Conservation (phyloP, 768 basidiomycete genomes). For the Cubamyces lactineus region DNA sequence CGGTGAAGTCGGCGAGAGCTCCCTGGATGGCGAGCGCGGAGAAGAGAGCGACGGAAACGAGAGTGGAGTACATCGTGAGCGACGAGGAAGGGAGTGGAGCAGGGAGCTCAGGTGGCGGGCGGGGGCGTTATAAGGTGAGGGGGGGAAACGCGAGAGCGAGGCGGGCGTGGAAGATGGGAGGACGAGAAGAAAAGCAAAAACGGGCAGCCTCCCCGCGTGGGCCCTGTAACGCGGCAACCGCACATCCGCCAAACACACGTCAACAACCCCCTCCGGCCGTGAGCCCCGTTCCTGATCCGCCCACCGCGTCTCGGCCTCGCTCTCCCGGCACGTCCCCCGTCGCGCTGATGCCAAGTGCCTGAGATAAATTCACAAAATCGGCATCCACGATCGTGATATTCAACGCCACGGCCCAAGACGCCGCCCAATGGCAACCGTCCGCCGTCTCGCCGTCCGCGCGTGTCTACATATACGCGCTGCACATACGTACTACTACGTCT, state of each 20-base stretch:
- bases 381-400: not conserved
- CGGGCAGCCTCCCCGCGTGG: conserved; percentile 20
- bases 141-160: conserved; percentile 27
- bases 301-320: not conserved
- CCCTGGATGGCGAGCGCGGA: conserved; percentile 53
- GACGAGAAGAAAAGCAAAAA: conserved; percentile 24
- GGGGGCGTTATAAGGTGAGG: conserved; percentile 27
- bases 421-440: not conserved
- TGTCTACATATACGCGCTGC: not conserved
- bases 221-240: conserved; percentile 22
- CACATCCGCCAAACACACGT: conserved; percentile 20
- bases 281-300: conserved; percentile 4
- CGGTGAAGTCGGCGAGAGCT: conserved; percentile 56
- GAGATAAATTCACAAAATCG: not conserved
- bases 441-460: not conserved
- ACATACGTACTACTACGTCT: not conserved
- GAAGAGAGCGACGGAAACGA: conserved; percentile 77
- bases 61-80: conserved; percentile 72
- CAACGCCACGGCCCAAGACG: not conserved
- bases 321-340: not conserved
- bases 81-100: conserved; percentile 31
- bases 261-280: conserved; percentile 12
- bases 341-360: conserved; percentile 13
- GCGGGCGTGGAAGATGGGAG: conserved; percentile 23
- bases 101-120: conserved; percentile 31